Conservation (phyloP, 148 eudicot genomes). For the Vaccinium myrtillus region DNA sequence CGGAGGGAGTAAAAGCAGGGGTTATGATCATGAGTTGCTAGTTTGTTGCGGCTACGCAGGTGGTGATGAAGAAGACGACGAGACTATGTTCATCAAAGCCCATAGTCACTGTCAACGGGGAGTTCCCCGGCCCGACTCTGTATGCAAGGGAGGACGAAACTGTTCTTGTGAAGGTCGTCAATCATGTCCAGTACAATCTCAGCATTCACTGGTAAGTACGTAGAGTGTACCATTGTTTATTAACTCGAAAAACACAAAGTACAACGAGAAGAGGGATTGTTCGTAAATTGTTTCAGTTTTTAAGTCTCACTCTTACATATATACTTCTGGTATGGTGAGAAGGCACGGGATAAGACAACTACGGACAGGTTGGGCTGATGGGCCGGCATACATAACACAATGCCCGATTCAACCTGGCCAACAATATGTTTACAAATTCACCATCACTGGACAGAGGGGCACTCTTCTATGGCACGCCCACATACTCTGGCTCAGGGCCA, state of each 20-base stretch:
- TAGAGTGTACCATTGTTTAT: too few relatives aligned
- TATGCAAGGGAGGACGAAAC: constrained; percentile 76
- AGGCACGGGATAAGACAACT: constrained; percentile 82
- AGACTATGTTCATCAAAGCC: constrained; percentile 71
- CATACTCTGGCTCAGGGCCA: constrained; percentile 71
- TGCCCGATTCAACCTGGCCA: constrained; percentile 72
- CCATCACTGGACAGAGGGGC: constrained; percentile 72
- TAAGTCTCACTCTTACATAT: not conserved
- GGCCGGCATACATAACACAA: constrained; percentile 84
- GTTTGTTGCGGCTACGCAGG: too few relatives aligned
- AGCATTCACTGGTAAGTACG: constrained; percentile 63
- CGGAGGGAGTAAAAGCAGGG: too few relatives aligned
- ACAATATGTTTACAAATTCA: constrained; percentile 72
- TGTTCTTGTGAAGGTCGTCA: constrained; percentile 56
- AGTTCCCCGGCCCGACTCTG: constrained; percentile 76
- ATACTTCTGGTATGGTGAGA: not conserved
- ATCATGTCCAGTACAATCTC: constrained; percentile 60
- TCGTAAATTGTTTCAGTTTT: not conserved
- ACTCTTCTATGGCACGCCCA: constrained; percentile 89
- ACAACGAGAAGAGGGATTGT: too few relatives aligned
- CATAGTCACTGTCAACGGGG: constrained; percentile 67
- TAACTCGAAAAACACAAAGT: too few relatives aligned
- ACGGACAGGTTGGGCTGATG: constrained; percentile 82
- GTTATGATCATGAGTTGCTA: not conserved
- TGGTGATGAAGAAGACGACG: constrained; percentile 56